Evolutionary conservation across 306 rosid species (phyloP).

Genomic region (Macrotyloma uniflorum): DNA sequence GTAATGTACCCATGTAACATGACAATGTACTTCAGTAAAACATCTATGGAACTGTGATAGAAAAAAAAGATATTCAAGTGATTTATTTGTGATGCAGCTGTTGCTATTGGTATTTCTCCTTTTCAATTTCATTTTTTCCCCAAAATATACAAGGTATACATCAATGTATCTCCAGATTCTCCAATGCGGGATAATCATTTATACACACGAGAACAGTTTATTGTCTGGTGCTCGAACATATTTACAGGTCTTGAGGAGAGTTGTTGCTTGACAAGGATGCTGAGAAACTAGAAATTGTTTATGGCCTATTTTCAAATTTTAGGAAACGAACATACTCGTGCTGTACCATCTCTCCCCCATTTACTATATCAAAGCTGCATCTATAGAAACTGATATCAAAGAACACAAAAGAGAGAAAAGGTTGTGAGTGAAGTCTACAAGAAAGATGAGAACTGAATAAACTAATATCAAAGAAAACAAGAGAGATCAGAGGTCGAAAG

Average conservation of each 20-base stretch:
- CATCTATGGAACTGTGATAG: neutral
- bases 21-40: neutral
- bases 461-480: constrained; percentile 39
- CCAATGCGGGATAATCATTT: constrained; percentile 36
- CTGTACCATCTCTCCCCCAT: constrained; percentile 81
- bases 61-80: constrained; percentile 4
- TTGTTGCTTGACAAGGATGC: neutral
- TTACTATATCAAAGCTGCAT: constrained; percentile 69
- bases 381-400: constrained; percentile 65
- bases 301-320: constrained; percentile 50
- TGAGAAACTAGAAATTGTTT: constrained; percentile 20
- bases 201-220: constrained; percentile 41
- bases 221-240: constrained; percentile 35
- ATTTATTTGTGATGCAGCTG: constrained; percentile 18
- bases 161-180: constrained; percentile 37
- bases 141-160: constrained; percentile 30
- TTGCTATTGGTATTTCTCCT: neutral
- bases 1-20: neutral
- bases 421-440: neutral
- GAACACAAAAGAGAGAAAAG: constrained; percentile 7
- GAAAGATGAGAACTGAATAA: constrained; percentile 36
- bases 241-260: constrained; percentile 47
- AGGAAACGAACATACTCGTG: constrained; percentile 71
- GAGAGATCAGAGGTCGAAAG: constrained; percentile 1
- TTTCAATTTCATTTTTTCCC: constrained; percentile 11